Evolutionary conservation across 495 filamentous ascomycete genomes (phyloP).

Genomic region (Talaromyces wortmannii): DNA sequence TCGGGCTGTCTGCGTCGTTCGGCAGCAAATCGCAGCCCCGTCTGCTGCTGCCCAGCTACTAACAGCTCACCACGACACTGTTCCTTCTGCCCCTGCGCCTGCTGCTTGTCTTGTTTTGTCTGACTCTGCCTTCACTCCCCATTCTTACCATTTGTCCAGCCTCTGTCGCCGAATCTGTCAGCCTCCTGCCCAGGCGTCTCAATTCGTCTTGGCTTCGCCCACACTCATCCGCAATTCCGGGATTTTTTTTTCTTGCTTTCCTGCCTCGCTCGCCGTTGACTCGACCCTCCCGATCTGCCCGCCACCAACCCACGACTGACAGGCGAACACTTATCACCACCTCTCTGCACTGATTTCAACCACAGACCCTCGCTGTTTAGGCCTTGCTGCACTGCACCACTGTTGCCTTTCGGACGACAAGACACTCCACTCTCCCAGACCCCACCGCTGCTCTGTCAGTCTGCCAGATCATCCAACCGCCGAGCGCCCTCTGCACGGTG

Average conservation of each 20-base stretch:
- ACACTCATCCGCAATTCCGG: not conserved
- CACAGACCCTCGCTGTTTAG: not conserved
- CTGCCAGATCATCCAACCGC: constrained; percentile 4
- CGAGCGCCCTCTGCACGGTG: not conserved
- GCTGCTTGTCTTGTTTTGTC: constrained; percentile 1
- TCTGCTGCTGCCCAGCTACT: not conserved
- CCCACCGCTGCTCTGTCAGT: not conserved
- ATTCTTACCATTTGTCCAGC: not conserved
- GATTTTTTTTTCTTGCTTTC: not conserved
- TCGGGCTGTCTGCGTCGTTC: not conserved
- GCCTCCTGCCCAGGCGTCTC: too few relatives aligned
- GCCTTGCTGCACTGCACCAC: not conserved
- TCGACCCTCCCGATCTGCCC: not conserved
- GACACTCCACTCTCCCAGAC: not conserved
- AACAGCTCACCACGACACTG: not conserved
- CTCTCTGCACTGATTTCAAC: not conserved
- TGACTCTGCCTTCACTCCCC: not conserved
- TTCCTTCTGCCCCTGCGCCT: not conserved
- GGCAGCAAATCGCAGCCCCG: not conserved
- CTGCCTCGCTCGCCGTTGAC: not conserved
- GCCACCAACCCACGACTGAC: not conserved
- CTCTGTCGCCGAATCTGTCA: too few relatives aligned
- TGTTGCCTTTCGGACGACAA: not conserved
- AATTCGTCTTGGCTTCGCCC: not conserved
- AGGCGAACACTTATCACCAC: not conserved